phyloP scores from a whole-genome alignment of 2,329 filamentous ascomycete genomes.

The Biscogniauxia marginata region DNA sequence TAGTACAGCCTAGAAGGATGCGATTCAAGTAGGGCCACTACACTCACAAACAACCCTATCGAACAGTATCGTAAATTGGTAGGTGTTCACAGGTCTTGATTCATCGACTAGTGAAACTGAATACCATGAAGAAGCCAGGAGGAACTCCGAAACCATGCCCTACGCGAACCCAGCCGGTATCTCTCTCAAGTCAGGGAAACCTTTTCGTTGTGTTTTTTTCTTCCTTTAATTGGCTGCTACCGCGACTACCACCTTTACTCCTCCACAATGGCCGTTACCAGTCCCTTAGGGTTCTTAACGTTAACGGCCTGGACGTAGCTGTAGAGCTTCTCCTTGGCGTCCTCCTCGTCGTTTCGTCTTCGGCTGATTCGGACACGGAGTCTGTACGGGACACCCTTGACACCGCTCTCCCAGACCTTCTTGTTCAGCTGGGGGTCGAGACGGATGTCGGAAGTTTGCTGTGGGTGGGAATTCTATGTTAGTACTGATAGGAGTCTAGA shows the following conservation, averaged over 20 bases:
- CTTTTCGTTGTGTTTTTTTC: constrained; percentile 24
- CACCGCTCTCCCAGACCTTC: constrained; percentile 99
- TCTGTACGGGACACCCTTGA: constrained; percentile 98
- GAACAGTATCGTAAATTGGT: constrained; percentile 5
- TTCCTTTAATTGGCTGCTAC: constrained; percentile 18
- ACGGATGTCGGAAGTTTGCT: constrained; percentile 97
- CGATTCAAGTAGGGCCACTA: neutral
- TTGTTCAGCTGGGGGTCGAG: constrained; percentile 99
- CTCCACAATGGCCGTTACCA: constrained; percentile 86
- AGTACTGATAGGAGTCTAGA: constrained; percentile 6
- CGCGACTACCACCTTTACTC: constrained; percentile 48
- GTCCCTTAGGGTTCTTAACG: constrained; percentile 98
- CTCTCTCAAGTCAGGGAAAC: constrained; percentile 14
- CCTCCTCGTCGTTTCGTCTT: constrained; percentile 99
- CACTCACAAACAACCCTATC: neutral
- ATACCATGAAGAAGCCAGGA: constrained; percentile 38
- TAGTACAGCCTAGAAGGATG: neutral
- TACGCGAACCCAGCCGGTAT: constrained; percentile 39
- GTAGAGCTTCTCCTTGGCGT: constrained; percentile 99
- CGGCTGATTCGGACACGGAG: constrained; percentile 97
- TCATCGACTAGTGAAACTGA: constrained; percentile 43
- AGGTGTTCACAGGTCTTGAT: constrained; percentile 39
- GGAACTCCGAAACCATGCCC: constrained; percentile 47
- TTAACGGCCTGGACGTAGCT: constrained; percentile 99
- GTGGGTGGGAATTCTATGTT: constrained; percentile 20